Evolutionary conservation across 257 asterid species (phyloP).

Genomic region (Lithospermum erythrorhizon): DNA sequence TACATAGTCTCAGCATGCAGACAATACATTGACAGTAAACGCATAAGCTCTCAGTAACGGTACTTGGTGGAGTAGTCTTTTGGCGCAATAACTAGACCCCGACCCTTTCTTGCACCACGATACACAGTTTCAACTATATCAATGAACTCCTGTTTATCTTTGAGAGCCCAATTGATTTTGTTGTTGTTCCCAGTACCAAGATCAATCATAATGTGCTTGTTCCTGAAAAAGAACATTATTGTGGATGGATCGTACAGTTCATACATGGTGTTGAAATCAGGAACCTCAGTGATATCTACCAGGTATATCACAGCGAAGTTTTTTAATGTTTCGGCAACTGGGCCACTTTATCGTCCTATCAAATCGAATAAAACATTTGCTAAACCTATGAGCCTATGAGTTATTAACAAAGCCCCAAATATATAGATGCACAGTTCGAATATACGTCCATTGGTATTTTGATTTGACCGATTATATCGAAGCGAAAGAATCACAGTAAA

Average conservation of each 20-base stretch:
- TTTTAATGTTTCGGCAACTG: constrained; percentile 82
- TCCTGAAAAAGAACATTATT: constrained; percentile 86
- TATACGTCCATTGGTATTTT: no score
- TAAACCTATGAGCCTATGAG: no score
- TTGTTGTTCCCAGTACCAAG: constrained; percentile 96
- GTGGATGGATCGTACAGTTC: constrained; percentile 94
- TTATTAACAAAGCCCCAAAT: no score
- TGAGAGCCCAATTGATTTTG: constrained; percentile 95
- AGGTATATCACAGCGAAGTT: constrained; percentile 80
- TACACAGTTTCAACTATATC: constrained; percentile 91
- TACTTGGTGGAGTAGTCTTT: constrained; percentile 97
- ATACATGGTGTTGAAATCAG: constrained; percentile 93
- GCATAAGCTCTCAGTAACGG: constrained; percentile 34
- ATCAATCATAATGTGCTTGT: constrained; percentile 97
- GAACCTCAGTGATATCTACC: constrained; percentile 83
- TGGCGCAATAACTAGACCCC: constrained; percentile 96
- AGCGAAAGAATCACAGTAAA: no score
- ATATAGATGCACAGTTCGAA: no score
- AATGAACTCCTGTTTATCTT: constrained; percentile 94
- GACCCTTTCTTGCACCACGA: constrained; percentile 95
- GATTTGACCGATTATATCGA: no score
- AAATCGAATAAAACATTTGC: background rate
- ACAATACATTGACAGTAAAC: background rate
- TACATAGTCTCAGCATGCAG: background rate
- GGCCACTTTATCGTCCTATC: constrained; percentile 64